These are phyloP conservation scores for Lachancea cidri DNA, from an alignment of 805 yeast genomes.

Conservation along the genomic window DNA sequence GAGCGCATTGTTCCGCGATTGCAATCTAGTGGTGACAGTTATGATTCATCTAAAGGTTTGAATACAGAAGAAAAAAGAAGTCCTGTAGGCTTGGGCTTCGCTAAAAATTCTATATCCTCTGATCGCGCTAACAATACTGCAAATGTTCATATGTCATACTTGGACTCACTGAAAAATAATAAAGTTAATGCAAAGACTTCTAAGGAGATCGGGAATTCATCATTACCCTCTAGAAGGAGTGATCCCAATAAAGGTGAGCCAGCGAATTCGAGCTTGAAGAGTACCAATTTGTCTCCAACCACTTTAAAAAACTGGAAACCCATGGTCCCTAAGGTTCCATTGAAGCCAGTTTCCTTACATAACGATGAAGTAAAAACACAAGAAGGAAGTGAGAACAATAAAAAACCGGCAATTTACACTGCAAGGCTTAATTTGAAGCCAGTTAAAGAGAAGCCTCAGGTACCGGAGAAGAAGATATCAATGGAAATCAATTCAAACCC, in stretches of 20 bases:
- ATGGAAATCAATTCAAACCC: not conserved
- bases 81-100: too few relatives aligned
- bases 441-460: conserved; percentile 2
- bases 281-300: not conserved
- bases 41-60: too few relatives aligned
- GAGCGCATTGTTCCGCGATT: too few relatives aligned
- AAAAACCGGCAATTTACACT: not conserved
- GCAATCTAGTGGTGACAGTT: too few relatives aligned
- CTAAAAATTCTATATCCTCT: too few relatives aligned
- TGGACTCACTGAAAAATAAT: conserved; percentile 18
- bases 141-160: too few relatives aligned
- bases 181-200: conserved; percentile 13
- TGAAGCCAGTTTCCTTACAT: not conserved
- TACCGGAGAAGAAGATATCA: not conserved
- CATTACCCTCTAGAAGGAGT: too few relatives aligned
- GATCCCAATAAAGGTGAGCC: too few relatives aligned
- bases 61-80: too few relatives aligned
- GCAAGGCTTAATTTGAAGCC: not conserved
- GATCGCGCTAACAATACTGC: too few relatives aligned
- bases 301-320: not conserved
- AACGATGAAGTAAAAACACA: not conserved
- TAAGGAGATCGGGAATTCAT: too few relatives aligned
- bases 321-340: not conserved
- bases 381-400: not conserved
- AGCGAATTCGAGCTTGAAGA: too few relatives aligned